Percentiles rank a stretch among this genome's conserved stretches.
Conservation (phyloP, 192 early-diverging fungal genomes). For the Linnemannia zychae region DNA sequence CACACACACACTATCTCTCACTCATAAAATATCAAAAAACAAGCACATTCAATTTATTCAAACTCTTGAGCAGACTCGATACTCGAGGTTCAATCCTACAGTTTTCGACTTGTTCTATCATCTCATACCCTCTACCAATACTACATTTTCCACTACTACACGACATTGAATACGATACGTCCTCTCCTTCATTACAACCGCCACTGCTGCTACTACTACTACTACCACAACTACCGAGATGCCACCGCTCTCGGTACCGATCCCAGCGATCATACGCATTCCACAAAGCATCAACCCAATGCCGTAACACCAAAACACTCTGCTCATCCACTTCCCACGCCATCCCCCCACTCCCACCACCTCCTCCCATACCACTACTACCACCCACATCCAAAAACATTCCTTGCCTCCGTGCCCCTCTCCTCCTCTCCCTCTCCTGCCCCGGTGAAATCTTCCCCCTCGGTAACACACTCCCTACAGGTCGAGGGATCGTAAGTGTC, state of each 20-base stretch:
- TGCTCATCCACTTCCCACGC: slow-evolving; percentile 2
- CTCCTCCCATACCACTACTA: neutral
- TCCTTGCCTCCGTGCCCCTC: neutral
- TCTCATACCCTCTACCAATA: neutral
- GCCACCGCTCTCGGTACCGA: neutral
- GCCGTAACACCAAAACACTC: neutral
- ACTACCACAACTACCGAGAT: neutral
- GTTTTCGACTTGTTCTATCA: neutral
- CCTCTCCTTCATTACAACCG: too few relatives aligned
- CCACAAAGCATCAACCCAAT: neutral
- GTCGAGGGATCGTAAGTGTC: neutral
- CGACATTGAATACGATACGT: too few relatives aligned
- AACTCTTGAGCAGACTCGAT: neutral
- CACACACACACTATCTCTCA: too few relatives aligned
- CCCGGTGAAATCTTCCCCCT: neutral
- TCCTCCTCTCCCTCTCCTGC: neutral
- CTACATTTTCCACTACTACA: neutral
- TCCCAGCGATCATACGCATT: neutral
- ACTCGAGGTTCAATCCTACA: neutral
- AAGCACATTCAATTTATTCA: neutral
- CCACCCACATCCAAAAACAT: neutral
- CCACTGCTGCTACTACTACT: neutral
- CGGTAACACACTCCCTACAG: neutral
- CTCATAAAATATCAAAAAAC: neutral
- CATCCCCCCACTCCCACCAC: neutral